phyloP scores from a whole-genome alignment of 208 protist species.

The Tritrichomonas foetus region DNA sequence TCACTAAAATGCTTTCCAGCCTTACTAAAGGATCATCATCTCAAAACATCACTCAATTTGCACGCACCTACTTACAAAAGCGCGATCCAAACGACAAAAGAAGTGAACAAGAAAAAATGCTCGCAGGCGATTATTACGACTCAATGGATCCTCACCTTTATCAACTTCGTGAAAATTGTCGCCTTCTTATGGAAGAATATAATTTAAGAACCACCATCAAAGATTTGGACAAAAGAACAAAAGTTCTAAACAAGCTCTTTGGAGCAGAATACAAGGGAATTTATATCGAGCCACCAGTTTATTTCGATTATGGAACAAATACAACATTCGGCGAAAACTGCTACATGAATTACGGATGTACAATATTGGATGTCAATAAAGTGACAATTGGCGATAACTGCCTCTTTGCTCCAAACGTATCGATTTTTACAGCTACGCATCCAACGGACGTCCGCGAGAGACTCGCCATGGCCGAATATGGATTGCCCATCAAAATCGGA shows the following conservation, averaged over 20 bases:
- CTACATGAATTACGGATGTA: conserved; percentile 66
- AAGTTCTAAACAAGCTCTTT: not conserved
- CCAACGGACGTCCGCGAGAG: conserved; percentile 55
- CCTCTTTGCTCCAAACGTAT: conserved; percentile 65
- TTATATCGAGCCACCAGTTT: conserved; percentile 64
- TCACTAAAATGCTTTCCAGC: too few species aligned
- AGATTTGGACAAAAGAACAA: conserved; percentile 26
- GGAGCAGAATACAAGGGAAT: conserved; percentile 40
- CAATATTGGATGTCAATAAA: conserved; percentile 64
- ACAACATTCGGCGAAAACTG: conserved; percentile 61
- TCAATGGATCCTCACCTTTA: conserved; percentile 48
- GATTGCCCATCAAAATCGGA: conserved; percentile 47
- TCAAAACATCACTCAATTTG: too few species aligned
- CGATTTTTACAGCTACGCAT: conserved; percentile 67
- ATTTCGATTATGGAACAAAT: conserved; percentile 69
- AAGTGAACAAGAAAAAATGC: conserved; percentile 51
- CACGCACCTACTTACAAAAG: too few species aligned
- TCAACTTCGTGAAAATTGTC: conserved; percentile 45
- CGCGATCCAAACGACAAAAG: too few species aligned
- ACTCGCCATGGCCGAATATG: conserved; percentile 52
- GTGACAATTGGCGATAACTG: conserved; percentile 64
- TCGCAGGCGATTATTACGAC: conserved; percentile 58
- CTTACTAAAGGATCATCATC: too few species aligned
- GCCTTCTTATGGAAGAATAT: conserved; percentile 47
- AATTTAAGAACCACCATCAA: conserved; percentile 46